Base-by-base conservation (phyloP, 768 basidiomycete genomes). In the Gyrodon lividus region DNA sequence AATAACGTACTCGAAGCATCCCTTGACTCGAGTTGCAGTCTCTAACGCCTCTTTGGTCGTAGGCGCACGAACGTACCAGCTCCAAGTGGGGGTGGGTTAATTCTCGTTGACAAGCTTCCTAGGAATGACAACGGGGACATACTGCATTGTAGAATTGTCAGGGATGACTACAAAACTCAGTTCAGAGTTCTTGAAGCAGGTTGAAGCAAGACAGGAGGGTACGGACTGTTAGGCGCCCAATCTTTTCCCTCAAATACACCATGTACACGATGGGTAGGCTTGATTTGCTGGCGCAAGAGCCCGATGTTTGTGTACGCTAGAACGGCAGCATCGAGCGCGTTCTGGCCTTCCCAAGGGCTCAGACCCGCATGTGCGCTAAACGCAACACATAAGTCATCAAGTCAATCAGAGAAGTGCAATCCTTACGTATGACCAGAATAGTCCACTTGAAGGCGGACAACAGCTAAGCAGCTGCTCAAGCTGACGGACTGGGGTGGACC, bases 271-370 rank as follows among this genome's bases (percentile, higher is more conserved):
- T 86, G 81, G 0, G 83, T 83, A 0, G 92, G 89, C 47, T 78
- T 76, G 14, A 91, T 75, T 59, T 94, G 92, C 66, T 95, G 92
- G 14, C 92, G 81, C 22, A 94, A 75, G 6, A 83, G 82, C 0
- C 88, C 83, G 23, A 94, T 83, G 47, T 84, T 87, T 43, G 79
- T 86, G 63, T 94, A 93, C 4, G 87, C 86, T 3, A 91, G 75
- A 5, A 92, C 86, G n/a, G 89, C 90, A 0, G 92, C 92, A 62
- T 95, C 92, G 12, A 92, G 69, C 1, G 91, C 85, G 55, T 93
- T 92, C 53, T 74, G 77, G 2, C 89, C 91, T 65, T 92, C 87
- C 90, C 91, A 92, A 20, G 90, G 91, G 19, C 84, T 86, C 23
- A 87, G 72, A 1, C 83, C 83, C 4, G 88, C 89, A 62, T 90